phyloP scores from a whole-genome alignment of 495 filamentous ascomycete genomes.

The Cercophora sp. region DNA sequence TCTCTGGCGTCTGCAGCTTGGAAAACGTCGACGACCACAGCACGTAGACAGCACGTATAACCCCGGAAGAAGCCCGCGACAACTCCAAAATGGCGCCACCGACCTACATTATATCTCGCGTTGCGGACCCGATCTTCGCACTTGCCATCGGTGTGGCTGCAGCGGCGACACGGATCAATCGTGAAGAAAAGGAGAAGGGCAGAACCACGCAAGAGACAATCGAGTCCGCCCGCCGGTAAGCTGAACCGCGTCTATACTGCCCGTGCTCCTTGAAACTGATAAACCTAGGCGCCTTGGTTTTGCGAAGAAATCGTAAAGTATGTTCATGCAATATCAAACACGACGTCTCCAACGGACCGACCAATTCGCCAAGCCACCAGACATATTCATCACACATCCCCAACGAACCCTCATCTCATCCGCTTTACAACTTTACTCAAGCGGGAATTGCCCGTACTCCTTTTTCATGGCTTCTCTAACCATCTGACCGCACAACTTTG shows the following conservation, averaged over 20 bases:
- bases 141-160: slow-evolving; percentile 68
- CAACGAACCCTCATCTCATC: too few species aligned
- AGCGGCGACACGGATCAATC: slow-evolving; percentile 65
- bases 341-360: too few species aligned
- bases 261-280: too few species aligned
- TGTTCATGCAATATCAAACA: too few species aligned
- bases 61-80: neutral
- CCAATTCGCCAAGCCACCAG: too few species aligned
- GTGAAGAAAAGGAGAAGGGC: slow-evolving; percentile 75
- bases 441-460: slow-evolving; percentile 52
- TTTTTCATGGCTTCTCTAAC: slow-evolving; percentile 80
- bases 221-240: slow-evolving; percentile 45
- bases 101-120: slow-evolving; percentile 58
- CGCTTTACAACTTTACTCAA: too few species aligned
- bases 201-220: slow-evolving; percentile 49
- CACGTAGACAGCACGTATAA: neutral
- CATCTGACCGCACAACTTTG: slow-evolving; percentile 84
- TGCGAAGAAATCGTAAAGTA: too few species aligned
- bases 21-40: too few species aligned
- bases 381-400: too few species aligned
- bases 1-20: slow-evolving; percentile 1
- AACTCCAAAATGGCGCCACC: slow-evolving; percentile 44
- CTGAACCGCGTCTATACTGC: too few species aligned
- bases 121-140: slow-evolving; percentile 83
- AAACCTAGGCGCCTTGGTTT: too few species aligned